Conservation (phyloP, 371 early-diverging fungal species). For the Gilbertella persicaria region DNA sequence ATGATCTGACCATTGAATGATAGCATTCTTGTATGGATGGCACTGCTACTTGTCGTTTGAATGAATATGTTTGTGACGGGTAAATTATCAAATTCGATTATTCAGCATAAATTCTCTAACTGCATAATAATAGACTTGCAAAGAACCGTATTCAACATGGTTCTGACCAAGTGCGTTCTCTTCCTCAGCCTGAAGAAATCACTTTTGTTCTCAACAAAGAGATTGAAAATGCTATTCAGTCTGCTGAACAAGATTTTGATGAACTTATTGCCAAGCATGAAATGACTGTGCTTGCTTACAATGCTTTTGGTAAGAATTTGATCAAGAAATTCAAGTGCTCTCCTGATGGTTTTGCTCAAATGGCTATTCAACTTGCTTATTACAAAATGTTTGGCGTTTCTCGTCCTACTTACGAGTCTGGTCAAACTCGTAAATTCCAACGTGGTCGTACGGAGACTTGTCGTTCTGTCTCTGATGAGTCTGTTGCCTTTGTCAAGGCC, state of each 20-base stretch:
- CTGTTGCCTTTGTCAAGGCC: conserved; percentile 81
- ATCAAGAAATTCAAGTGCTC: conserved; percentile 87
- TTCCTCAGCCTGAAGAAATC: conserved; percentile 70
- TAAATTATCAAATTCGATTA: conserved; percentile 16
- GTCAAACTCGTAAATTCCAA: conserved; percentile 87
- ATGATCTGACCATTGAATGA: too few species aligned
- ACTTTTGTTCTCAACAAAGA: conserved; percentile 66
- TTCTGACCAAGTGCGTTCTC: conserved; percentile 41
- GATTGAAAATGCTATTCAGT: conserved; percentile 55
- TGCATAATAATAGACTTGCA: conserved; percentile 18
- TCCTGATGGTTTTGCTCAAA: conserved; percentile 94
- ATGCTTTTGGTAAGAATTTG: conserved; percentile 87
- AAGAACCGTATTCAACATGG: conserved; percentile 68
- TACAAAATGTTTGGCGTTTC: conserved; percentile 81
- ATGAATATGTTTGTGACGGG: conserved; percentile 64
- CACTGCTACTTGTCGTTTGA: conserved; percentile 84
- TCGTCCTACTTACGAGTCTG: conserved; percentile 91
- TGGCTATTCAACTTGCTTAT: conserved; percentile 96
- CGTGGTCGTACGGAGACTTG: conserved; percentile 97
- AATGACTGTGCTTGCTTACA: conserved; percentile 76
- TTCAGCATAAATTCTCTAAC: conserved; percentile 1
- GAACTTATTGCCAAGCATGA: conserved; percentile 75
- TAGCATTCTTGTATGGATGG: conserved; percentile 96
- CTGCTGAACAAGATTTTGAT: conserved; percentile 74
- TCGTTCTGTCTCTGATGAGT: conserved; percentile 80